These are phyloP conservation scores for Xerocomellus amylosporus DNA, from an alignment of 768 basidiomycete genomes.

Conservation along the genomic window DNA sequence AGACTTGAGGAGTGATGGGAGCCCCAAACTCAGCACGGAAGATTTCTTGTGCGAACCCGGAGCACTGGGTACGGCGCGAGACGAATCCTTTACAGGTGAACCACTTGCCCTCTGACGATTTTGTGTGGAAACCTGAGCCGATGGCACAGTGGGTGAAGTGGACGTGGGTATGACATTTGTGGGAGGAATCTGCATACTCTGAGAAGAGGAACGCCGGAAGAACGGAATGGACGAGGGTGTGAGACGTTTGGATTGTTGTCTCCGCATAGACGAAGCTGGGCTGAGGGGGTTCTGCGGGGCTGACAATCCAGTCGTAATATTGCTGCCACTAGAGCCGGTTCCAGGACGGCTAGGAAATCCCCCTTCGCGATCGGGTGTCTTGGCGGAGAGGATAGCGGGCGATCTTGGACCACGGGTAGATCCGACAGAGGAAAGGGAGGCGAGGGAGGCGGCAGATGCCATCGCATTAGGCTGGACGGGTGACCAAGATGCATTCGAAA, in stretches of 20 bases:
- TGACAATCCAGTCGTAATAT: slow-evolving; percentile 55
- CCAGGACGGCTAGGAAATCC: slow-evolving; percentile 61
- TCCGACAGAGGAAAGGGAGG: slow-evolving; percentile 70
- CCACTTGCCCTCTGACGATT: slow-evolving; percentile 41
- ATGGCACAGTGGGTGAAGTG: slow-evolving; percentile 53
- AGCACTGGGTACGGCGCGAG: slow-evolving; percentile 50
- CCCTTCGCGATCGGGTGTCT: slow-evolving; percentile 61
- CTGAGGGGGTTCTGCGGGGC: slow-evolving; percentile 64
- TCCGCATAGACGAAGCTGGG: slow-evolving; percentile 66
- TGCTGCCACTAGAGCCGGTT: slow-evolving; percentile 75
- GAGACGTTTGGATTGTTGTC: slow-evolving; percentile 68
- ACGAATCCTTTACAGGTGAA: slow-evolving; percentile 55
- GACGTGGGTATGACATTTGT: slow-evolving; percentile 38
- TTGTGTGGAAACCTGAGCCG: slow-evolving; percentile 41
- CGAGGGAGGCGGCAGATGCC: slow-evolving; percentile 72
- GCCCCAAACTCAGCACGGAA: slow-evolving; percentile 75
- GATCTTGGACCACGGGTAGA: slow-evolving; percentile 55
- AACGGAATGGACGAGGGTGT: slow-evolving; percentile 94
- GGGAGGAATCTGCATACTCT: slow-evolving; percentile 72
- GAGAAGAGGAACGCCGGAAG: slow-evolving; percentile 88
- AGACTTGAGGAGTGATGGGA: slow-evolving; percentile 84
- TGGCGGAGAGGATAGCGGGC: slow-evolving; percentile 40
- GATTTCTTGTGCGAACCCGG: slow-evolving; percentile 74
- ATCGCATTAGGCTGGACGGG: slow-evolving; percentile 72
- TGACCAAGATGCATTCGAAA: slow-evolving; percentile 57